Base-by-base conservation (phyloP, 2,329 filamentous ascomycete genomes). In the Verticillium tricorpus region DNA sequence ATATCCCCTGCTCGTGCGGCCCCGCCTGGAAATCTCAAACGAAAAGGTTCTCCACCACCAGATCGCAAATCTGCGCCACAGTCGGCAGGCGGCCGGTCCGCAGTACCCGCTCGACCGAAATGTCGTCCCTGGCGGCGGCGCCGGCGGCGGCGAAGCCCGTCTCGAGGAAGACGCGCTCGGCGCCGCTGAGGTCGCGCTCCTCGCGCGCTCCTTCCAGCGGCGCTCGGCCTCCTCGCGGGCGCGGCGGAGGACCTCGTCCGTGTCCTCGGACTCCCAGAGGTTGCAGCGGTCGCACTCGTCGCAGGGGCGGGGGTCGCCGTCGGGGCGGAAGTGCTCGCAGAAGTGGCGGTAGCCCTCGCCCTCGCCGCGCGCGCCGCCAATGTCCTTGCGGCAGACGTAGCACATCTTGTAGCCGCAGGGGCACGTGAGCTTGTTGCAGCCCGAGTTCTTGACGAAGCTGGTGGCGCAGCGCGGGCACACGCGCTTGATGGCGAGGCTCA, bases 361-460 rank as follows among this genome's bases (percentile, higher is more conserved):
- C 32, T 72, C 67, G 14, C 70, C 72, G 15, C 69, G 76, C 39
- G 68, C 64, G 58, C 85, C 79, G 61, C 81, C 79, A 56, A 89
- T 86, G 69, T 92, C 88, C 67, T 89, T 89, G 50, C 95, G 91
- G 75, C 95, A 99, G 56, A 98, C 87, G 71, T 99, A 99, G 74
- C 95, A 99, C 94, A 98, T 98, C 68, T 91, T 90, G 77, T 98
- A 98, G 9, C 95, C 95, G 76, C 95, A 99, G 17, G 93, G 88
- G 72, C 95, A 98, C 6, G 92, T 94, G 50, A 99, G 83, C 78
- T 98, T 98, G 80, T 99, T 99, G 83, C 95, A 99, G 69, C 95
- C 95, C 31, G 89, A 88, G 7, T 88, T 89, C 75, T 98, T 98
- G 76, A 99, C 91, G 73, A 98, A 98, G 17, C 89, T 91, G 11